Base-by-base conservation (phyloP, 495 filamentous ascomycete genomes). In the Aspergillus baeticus region DNA sequence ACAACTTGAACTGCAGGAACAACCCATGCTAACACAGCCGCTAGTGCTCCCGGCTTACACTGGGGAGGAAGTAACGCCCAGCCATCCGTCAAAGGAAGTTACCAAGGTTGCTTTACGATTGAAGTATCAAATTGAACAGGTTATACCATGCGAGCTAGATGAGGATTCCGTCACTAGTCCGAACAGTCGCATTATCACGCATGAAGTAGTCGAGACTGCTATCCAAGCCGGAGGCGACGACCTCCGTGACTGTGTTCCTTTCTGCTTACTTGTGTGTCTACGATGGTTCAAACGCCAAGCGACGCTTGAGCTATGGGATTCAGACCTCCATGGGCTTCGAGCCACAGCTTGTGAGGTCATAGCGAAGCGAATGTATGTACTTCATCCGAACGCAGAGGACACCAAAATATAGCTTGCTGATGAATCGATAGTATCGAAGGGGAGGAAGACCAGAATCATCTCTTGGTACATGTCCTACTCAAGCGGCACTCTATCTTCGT, bases 291-390 rank as follows among this genome's bases (percentile, higher is more conserved):
- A 86, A 62, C 82, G 80, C 15, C 92, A 98, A 70, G 84, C 90
- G 10, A 54, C 78, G 17, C 67, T 87, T 18, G 94, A 98, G 76
- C 82, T 96, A 7, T 98, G 91, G 87, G 92, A 98, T 69, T 84
- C 92, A 3, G 88, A 90, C 46, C 76, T 98, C 36, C 91, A 96
- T 65, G 68, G 86, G 46, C 76, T 88, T 20, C 81, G 93, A 17
- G 91, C 90, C 7, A 71, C 81, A 15, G 92, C 95, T n/a, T 94
- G 89, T 68, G 94, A 98, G 70, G 84, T 96, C 37, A 88, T 98
- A 51, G 91, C 95, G n/a, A 98, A 97, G 77, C 78, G 79, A 36
- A 85, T 97, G 85, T 86, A 75, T 49, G 85, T 86, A 75, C 47
- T 8, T 38, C 61, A 17, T n/a, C 18, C 13, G 22, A 21, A 15